These are phyloP conservation scores for Podaxis sp. DNA, from an alignment of 768 basidiomycete species.

Conservation along the genomic window DNA sequence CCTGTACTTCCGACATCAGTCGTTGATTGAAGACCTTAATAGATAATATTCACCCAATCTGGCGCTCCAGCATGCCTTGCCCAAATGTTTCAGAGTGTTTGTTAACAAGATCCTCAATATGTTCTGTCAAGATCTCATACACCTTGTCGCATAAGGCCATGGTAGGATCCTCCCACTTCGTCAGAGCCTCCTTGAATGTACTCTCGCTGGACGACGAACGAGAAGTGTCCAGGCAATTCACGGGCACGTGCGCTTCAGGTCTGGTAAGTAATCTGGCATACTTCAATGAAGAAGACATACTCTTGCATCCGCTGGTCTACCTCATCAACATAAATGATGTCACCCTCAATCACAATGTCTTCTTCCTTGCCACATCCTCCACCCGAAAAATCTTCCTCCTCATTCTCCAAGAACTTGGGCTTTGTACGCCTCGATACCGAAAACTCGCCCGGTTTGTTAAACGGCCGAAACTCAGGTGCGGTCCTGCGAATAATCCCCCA, in stretches of 20 bases:
- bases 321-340: constrained; percentile 21
- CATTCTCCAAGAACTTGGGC: constrained; percentile 19
- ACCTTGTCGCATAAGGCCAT: constrained; percentile 38
- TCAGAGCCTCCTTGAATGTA: constrained; percentile 47
- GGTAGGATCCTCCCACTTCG: constrained; percentile 47
- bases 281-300: constrained; percentile 10
- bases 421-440: constrained; percentile 9
- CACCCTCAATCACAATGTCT: not conserved
- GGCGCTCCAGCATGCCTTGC: constrained; percentile 47
- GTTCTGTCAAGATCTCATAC: constrained; percentile 28
- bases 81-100: constrained; percentile 49
- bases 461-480: constrained; percentile 56
- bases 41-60: constrained; percentile 29
- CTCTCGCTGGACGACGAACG: constrained; percentile 51
- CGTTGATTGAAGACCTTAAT: not conserved
- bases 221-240: constrained; percentile 64
- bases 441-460: constrained; percentile 16
- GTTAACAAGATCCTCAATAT: constrained; percentile 39
- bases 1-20: constrained; percentile 8
- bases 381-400: constrained; percentile 20
- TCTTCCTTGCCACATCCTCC: constrained; percentile 9
- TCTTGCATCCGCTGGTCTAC: constrained; percentile 16
- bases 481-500: constrained; percentile 42
- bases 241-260: constrained; percentile 59
- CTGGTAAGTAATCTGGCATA: constrained; percentile 24